Evolutionary conservation across 2,329 filamentous ascomycete species (phyloP), one percentile per base, ranked within the genome.

Genomic region (Colletotrichum ledebouriae): DNA sequence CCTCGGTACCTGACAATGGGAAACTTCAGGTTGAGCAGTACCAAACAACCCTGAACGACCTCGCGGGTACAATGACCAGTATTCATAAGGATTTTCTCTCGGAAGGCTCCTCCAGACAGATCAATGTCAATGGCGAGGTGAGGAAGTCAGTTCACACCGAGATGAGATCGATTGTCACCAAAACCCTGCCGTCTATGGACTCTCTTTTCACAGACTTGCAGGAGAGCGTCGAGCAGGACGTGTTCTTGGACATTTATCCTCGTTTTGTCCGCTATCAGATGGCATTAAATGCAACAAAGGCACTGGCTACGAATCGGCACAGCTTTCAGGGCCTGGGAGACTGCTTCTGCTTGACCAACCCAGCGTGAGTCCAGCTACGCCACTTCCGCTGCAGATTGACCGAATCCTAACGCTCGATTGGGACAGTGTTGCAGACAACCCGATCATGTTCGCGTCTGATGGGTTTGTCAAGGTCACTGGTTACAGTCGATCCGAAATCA

Each of bases 331-430:
- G 88, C 0, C 79, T 90, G 0, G 87, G 86, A 4, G 82, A 87
- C 59, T 86, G 86, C 42, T 89, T 90, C 70, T 87, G 86, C 63
- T 73, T 90, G 12, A 88, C 85, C 1, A 84, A 89, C 73, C 84
- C 85, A 3, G 15, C 12, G 67, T 69, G 52, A 67, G 57, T 41
- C 20, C 2, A 39, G 4, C 6, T 12, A 4, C 15, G 0, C 2
- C 5, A 7, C 20, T 12, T 9, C 29, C 6, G 29, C 7, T 29
- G 29, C 29, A 7, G 6, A 7, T 29, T 25, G 25, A 25, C 3
- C 25, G 25, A 5, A 25, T 9, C 9, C 29, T 29, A 29, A 29
- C 29, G 29, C 6, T 29, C 29, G 29, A 2, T 29, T 29, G 29
- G 29, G 29, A 29, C 29, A 33, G 25, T 13, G 13, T 12, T 1